Conservation (phyloP, 257 asterid species). For the Ballota nigra region DNA sequence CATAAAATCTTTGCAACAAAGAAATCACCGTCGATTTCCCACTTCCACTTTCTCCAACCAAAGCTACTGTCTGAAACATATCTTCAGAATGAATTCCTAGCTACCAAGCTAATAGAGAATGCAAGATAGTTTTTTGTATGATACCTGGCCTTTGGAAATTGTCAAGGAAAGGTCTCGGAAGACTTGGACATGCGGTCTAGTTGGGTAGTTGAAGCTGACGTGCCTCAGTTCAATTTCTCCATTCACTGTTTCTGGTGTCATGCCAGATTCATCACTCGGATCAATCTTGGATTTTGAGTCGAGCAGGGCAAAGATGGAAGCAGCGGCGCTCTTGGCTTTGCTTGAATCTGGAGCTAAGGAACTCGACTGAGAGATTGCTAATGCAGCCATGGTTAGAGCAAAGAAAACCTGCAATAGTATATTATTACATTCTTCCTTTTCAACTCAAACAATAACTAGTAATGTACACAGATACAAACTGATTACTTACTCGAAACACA, state of each 20-base stretch:
- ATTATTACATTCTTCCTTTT: neutral
- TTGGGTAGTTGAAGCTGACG: constrained; percentile 71
- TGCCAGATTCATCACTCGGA: constrained; percentile 66
- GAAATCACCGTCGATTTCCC: constrained; percentile 81
- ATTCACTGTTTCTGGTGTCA: constrained; percentile 43
- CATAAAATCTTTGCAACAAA: constrained; percentile 66
- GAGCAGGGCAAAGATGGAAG: constrained; percentile 64
- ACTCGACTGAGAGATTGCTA: constrained; percentile 73
- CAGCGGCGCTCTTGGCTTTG: constrained; percentile 72
- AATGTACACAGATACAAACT: neutral
- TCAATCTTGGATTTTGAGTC: constrained; percentile 64
- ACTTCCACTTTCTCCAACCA: constrained; percentile 89
- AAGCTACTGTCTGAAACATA: constrained; percentile 57
- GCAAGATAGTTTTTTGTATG: neutral
- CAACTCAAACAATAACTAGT: neutral
- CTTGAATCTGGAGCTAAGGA: constrained; percentile 62
- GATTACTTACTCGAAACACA: constrained; percentile 67
- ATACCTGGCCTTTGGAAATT: constrained; percentile 61
- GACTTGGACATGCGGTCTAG: constrained; percentile 67
- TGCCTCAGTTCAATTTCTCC: constrained; percentile 68
- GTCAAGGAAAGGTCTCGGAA: constrained; percentile 53
- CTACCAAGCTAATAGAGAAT: neutral
- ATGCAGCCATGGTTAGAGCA: constrained; percentile 69
- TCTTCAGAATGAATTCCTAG: neutral
- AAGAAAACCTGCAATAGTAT: constrained; percentile 62